Percentiles rank a stretch among this genome's conserved stretches.
Conservation (phyloP, 2,329 filamentous ascomycete genomes). For the Sordariomycetes sp. region DNA sequence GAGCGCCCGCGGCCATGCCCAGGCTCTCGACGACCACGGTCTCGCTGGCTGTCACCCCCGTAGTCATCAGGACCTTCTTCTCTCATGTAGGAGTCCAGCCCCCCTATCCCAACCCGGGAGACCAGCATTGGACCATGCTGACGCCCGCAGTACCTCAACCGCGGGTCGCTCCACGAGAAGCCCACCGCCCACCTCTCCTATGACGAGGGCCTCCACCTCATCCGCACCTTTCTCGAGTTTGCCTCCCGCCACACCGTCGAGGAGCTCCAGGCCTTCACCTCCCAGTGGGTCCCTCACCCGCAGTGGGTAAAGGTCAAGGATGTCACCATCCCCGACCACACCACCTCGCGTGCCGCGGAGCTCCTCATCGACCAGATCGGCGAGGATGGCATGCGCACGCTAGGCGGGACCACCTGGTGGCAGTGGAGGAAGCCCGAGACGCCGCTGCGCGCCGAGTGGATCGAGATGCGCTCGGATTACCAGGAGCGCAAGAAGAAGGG, state of each 20-base stretch:
- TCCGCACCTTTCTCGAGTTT: constrained; percentile 76
- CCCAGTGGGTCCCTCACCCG: constrained; percentile 83
- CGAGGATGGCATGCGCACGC: constrained; percentile 56
- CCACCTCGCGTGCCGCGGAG: constrained; percentile 55
- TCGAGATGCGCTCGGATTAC: constrained; percentile 85
- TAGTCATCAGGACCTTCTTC: constrained; percentile 75
- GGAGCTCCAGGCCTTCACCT: constrained; percentile 83
- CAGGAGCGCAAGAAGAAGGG: constrained; percentile 54
- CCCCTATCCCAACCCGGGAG: background rate
- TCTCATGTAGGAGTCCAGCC: constrained; percentile 53
- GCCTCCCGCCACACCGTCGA: constrained; percentile 86
- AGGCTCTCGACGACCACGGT: constrained; percentile 70
- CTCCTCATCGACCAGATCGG: constrained; percentile 67
- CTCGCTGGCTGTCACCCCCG: constrained; percentile 74
- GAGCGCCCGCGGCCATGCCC: constrained; percentile 32
- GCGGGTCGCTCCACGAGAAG: constrained; percentile 62
- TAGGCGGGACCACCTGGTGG: constrained; percentile 85
- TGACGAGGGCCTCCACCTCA: constrained; percentile 80
- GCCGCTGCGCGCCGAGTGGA: constrained; percentile 77
- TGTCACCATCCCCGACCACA: constrained; percentile 52
- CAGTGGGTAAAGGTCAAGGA: constrained; percentile 76
- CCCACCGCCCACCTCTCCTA: constrained; percentile 89
- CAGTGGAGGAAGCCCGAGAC: constrained; percentile 64
- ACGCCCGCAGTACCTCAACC: constrained; percentile 61
- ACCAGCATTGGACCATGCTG: background rate